Evolutionary conservation across 257 asterid genomes (phyloP).

Genomic region (Nicotiana paniculata): DNA sequence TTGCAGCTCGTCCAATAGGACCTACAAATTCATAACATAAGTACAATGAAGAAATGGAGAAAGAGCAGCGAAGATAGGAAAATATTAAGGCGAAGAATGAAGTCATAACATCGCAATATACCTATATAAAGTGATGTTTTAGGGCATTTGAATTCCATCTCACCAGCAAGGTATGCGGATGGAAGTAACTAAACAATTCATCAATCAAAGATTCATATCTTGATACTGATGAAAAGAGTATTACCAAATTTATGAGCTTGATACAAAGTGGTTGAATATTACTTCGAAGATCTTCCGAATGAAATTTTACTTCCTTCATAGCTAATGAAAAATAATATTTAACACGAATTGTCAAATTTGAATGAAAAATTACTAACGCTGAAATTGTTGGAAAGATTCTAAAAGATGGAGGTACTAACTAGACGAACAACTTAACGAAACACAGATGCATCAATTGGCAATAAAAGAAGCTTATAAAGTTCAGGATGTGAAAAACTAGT

Average conservation of each 20-base stretch:
- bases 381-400: not conserved
- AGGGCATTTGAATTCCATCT: not conserved
- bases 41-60: not conserved
- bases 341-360: not conserved
- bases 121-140: not conserved
- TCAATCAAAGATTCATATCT: not conserved
- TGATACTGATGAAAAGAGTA: not conserved
- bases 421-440: not conserved
- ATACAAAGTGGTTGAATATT: not conserved
- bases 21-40: not conserved
- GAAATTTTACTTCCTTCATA: not conserved
- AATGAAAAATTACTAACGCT: not conserved
- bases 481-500: not conserved
- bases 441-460: too few species aligned
- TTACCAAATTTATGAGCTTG: not conserved
- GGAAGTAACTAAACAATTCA: not conserved
- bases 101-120: not conserved
- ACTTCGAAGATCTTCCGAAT: not conserved
- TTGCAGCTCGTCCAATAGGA: not conserved
- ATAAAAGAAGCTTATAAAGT: too few species aligned
- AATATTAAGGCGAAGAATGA: not conserved
- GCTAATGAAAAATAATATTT: not conserved
- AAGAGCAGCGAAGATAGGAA: not conserved
- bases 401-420: not conserved
- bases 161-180: not conserved